These are phyloP conservation scores for Schizosaccharomyces osmophilus DNA, from an alignment of 805 yeast genomes.

Conservation along the genomic window DNA sequence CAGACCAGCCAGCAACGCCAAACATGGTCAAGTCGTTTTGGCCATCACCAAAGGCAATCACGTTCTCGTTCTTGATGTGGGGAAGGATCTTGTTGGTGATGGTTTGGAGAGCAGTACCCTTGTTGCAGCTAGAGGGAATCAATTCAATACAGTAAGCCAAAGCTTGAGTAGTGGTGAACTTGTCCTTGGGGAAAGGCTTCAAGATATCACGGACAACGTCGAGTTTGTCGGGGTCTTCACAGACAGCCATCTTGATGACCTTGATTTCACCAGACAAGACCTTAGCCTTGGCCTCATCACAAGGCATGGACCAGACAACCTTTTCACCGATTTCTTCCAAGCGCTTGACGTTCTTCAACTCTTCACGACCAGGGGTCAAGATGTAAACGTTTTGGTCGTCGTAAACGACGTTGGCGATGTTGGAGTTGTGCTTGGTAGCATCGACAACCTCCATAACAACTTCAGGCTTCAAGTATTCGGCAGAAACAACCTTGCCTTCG, in stretches of 20 bases:
- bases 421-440: not conserved
- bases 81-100: not conserved
- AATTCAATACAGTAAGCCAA: constrained; percentile 1
- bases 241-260: constrained; percentile 3
- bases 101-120: constrained; percentile 2
- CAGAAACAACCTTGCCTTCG: not conserved
- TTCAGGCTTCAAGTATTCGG: not conserved
- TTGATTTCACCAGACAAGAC: not conserved
- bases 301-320: not conserved
- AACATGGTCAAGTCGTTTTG: constrained; percentile 2
- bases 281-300: not conserved
- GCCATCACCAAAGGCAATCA: constrained; percentile 2
- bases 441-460: constrained; percentile 1
- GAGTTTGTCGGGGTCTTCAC: constrained; percentile 1
- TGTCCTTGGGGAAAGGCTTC: not conserved
- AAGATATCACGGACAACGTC: constrained; percentile 1
- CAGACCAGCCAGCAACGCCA: constrained; percentile 1
- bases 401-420: constrained; percentile 1
- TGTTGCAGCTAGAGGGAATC: constrained; percentile 1
- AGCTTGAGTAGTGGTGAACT: not conserved
- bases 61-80: not conserved
- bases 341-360: not conserved
- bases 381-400: constrained; percentile 1
- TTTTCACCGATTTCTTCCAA: constrained; percentile 1
- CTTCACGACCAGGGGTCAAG: constrained; percentile 1